Evolutionary conservation across 106 monocot genomes (phyloP).

Genomic region (Agapanthus africanus): DNA sequence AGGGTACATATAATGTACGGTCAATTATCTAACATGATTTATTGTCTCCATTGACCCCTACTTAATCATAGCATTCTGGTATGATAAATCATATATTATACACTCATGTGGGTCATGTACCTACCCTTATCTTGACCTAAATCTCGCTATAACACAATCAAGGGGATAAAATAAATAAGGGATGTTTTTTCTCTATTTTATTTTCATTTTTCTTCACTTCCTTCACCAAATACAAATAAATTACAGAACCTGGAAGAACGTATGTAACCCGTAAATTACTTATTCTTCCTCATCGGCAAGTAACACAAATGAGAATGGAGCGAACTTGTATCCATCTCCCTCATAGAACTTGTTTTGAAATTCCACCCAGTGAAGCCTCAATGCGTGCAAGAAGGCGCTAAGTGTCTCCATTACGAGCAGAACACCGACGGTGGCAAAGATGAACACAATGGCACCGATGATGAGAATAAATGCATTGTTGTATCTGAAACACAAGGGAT

Average conservation of each 20-base stretch:
- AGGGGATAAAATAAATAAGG: neutral
- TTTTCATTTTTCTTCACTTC: neutral
- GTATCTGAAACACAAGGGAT: slow-evolving; percentile 31
- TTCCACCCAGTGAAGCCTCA: slow-evolving; percentile 99
- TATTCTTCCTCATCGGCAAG: slow-evolving; percentile 60
- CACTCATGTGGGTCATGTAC: neutral
- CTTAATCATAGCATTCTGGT: neutral
- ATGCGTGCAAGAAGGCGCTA: slow-evolving; percentile 92
- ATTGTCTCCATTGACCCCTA: neutral
- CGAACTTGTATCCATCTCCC: slow-evolving; percentile 95
- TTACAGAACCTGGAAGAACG: neutral
- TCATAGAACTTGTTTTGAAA: slow-evolving; percentile 98
- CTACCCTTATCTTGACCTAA: neutral
- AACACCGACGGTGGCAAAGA: slow-evolving; percentile 79
- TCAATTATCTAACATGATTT: too few relatives aligned
- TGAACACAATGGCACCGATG: slow-evolving; percentile 64
- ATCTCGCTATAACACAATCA: neutral
- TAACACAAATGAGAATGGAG: slow-evolving; percentile 72
- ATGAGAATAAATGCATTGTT: slow-evolving; percentile 66
- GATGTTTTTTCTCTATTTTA: neutral
- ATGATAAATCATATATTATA: neutral
- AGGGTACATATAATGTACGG: too few relatives aligned
- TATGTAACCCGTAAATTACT: neutral
- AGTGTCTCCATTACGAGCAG: slow-evolving; percentile 96
- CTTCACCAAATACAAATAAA: slow-evolving; percentile 5